phyloP scores from a whole-genome alignment of 2,329 filamentous ascomycete genomes.

The Myriangium duriaei region DNA sequence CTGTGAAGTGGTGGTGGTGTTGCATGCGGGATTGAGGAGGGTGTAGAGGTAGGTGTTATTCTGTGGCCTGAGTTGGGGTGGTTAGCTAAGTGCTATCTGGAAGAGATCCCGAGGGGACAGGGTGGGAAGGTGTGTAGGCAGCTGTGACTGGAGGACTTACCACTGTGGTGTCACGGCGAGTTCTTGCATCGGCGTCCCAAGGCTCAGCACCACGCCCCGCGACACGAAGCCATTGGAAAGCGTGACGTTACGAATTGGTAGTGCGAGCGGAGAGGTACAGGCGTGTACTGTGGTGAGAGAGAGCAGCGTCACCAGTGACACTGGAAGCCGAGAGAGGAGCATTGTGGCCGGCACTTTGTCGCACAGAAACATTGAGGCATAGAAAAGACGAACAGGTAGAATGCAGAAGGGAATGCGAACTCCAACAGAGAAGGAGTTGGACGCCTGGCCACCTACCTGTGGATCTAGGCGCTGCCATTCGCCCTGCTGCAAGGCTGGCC shows the following conservation, averaged over 20 bases:
- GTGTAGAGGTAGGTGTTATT: constrained; percentile 6
- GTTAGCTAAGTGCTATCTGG: too few species aligned
- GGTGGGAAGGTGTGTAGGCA: too few species aligned
- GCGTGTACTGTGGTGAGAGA: neutral
- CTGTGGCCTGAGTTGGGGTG: neutral
- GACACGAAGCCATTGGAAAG: neutral
- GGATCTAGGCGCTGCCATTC: too few species aligned
- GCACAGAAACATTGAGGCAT: too few species aligned
- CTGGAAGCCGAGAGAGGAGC: neutral
- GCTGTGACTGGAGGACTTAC: neutral
- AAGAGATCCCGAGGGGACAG: too few species aligned
- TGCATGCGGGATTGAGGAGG: neutral
- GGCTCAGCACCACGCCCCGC: neutral
- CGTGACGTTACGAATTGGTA: constrained; percentile 4
- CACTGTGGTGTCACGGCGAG: constrained; percentile 3
- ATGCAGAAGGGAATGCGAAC: too few species aligned
- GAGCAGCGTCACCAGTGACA: neutral
- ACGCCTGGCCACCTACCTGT: too few species aligned
- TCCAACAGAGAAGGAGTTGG: too few species aligned
- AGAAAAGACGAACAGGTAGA: too few species aligned
- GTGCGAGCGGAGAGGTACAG: neutral
- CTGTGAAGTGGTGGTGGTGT: neutral
- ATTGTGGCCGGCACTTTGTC: neutral
- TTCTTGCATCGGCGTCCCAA: neutral
- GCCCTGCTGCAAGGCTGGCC: too few species aligned